Evolutionary conservation across 2,329 filamentous ascomycete genomes (phyloP).

Genomic region (Ophiocordyceps australis): DNA sequence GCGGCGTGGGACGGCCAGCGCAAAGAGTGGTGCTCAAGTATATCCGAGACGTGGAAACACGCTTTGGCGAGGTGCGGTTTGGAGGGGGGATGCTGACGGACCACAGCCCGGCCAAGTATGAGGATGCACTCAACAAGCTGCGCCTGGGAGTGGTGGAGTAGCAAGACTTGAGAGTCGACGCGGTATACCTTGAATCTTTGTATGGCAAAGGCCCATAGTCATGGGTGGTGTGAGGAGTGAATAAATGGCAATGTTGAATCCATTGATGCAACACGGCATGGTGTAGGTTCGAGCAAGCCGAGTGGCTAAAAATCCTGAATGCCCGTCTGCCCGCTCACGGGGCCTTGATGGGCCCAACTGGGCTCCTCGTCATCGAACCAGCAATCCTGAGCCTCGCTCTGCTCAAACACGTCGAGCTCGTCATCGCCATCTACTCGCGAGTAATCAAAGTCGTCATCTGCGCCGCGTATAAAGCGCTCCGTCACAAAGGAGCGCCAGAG

Average conservation of each 20-base stretch:
- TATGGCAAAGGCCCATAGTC: no score
- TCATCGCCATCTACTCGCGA: conserved; percentile 49
- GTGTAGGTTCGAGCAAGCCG: background rate
- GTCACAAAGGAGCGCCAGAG: conserved; percentile 59
- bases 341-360: conserved; percentile 33
- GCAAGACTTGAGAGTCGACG: no score
- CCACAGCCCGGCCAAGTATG: conserved; percentile 59
- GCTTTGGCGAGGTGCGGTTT: conserved; percentile 54
- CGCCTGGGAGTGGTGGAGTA: conserved; percentile 23
- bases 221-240: no score
- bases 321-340: conserved; percentile 40
- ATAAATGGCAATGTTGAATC: no score
- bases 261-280: background rate
- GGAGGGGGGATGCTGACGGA: conserved; percentile 58
- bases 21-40: conserved; percentile 53
- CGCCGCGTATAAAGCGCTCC: conserved; percentile 55
- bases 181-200: no score
- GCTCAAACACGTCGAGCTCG: conserved; percentile 46
- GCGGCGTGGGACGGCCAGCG: conserved; percentile 44
- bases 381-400: conserved; percentile 46
- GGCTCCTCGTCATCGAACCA: conserved; percentile 73
- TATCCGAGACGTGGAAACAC: conserved; percentile 49
- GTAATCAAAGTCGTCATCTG: conserved; percentile 69
- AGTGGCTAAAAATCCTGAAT: conserved; percentile 47
- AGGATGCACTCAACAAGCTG: conserved; percentile 47